phyloP scores from a whole-genome alignment of 1,284 basidiomycete species.

The Ustilago xerochloae region DNA sequence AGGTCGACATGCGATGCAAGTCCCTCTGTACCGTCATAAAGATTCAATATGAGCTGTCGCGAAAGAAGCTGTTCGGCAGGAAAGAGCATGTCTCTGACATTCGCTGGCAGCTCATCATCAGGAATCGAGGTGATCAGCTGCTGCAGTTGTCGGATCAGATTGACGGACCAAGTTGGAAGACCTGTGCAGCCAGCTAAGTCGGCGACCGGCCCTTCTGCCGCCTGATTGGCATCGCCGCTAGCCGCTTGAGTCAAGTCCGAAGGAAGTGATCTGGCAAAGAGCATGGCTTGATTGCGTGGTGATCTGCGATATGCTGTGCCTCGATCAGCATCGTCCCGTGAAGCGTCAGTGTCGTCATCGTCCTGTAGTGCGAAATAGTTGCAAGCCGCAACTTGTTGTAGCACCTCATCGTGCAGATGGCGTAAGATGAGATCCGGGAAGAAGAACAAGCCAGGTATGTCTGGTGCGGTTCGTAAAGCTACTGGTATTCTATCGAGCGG shows the following conservation, averaged over 20 bases:
- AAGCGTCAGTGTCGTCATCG: not conserved
- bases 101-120: not conserved
- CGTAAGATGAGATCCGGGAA: conserved; percentile 27
- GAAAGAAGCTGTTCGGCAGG: conserved; percentile 44
- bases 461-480: conserved; percentile 13
- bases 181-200: conserved; percentile 10
- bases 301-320: conserved; percentile 3
- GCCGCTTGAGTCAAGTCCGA: not conserved
- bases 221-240: not conserved
- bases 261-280: conserved; percentile 33
- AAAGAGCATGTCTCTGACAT: conserved; percentile 21
- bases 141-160: conserved; percentile 21
- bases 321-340: not conserved
- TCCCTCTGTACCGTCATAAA: conserved; percentile 70
- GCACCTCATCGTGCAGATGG: conserved; percentile 21
- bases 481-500: not conserved
- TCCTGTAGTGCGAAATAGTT: conserved; percentile 31
- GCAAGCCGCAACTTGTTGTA: conserved; percentile 28
- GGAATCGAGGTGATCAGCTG: not conserved
- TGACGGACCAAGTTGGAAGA: conserved; percentile 33
- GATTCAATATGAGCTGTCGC: conserved; percentile 70
- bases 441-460: conserved; percentile 39
- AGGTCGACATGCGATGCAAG: conserved; percentile 71
- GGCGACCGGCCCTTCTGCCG: not conserved
- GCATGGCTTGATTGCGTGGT: conserved; percentile 43